Evolutionary conservation across 2,329 filamentous ascomycete genomes (phyloP), one percentile per base, ranked within the genome.

Genomic region (Epicoccum sorghinum): DNA sequence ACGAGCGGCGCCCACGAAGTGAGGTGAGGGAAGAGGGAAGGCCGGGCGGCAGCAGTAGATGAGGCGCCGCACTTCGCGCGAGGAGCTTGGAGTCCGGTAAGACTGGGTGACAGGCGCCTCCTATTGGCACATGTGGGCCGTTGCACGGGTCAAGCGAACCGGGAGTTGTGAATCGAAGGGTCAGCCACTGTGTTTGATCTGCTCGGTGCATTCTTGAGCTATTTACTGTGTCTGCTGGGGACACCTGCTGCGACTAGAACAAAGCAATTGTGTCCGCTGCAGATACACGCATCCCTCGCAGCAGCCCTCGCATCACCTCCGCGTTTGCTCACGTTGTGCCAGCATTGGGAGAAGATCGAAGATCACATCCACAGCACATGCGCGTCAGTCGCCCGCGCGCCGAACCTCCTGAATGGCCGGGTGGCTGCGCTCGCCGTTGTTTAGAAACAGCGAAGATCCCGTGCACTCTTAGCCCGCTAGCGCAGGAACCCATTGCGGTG

Each of bases 11-110:
- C 64, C 62, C 69, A 67, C 65, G 49, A 60, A 57, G 68, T 71
- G 70, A 72, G 69, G 68, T 68, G 64, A 67, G 59, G 66, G 52
- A 66, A 59, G 59, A 62, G 64, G 53, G 52, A 60, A 61, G 38
- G 43, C 58, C 56, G 65, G 64, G 66, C 61, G 58, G 56, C 65
- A 66, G 62, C 59, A 68, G 68, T 68, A 70, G 66, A 71, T 70
- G 68, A 72, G 68, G 67, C 67, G 62, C 53, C 49, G 53, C 44
- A 54, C 49, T 41, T 48, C 50, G 52, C 56, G 41, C 40, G 62
- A 62, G 55, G 59, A 57, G 59, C 59, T 60, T 54, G 57, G 60
- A 60, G 53, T 58, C 46, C 59, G 55, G 56, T 49, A 38, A 9
- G 50, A 55, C 58, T 65, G 61, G 53, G 66, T 60, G 58, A 64